Evolutionary conservation across 2,329 filamentous ascomycete species (phyloP).

Genomic region (Paraconiothyrium sp.): DNA sequence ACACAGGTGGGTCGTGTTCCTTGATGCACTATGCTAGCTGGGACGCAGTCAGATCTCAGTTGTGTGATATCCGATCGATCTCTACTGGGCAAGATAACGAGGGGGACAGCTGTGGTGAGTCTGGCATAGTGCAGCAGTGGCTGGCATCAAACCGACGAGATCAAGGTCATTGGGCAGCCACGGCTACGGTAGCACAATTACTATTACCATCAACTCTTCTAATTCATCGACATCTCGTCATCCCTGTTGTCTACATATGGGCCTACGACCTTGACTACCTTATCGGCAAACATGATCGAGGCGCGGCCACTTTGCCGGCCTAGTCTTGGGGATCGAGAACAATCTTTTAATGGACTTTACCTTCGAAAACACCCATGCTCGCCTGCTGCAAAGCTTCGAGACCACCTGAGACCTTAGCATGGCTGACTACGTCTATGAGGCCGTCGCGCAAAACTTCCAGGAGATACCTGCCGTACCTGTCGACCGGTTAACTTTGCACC

Average conservation of each 20-base stretch:
- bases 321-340: slow-evolving; percentile 38
- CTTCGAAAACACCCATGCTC: slow-evolving; percentile 34
- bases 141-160: not conserved
- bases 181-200: not conserved
- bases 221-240: not conserved
- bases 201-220: not conserved
- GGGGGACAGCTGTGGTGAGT: not conserved
- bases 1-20: not conserved
- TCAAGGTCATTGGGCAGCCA: not conserved
- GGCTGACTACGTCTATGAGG: slow-evolving; percentile 35
- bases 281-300: not conserved
- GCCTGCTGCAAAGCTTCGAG: slow-evolving; percentile 34
- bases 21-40: not conserved
- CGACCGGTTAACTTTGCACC: not conserved
- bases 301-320: slow-evolving; percentile 4
- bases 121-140: not conserved
- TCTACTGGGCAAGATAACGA: not conserved
- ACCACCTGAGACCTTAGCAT: slow-evolving; percentile 34
- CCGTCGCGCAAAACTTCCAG: slow-evolving; percentile 32
- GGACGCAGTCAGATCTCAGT: not conserved
- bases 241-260: not conserved
- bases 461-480: slow-evolving; percentile 33
- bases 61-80: not conserved
- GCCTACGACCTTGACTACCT: not conserved
- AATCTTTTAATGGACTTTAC: slow-evolving; percentile 34